Conservation (phyloP, 2,329 filamentous ascomycete species). For the Monosporascus sp. region DNA sequence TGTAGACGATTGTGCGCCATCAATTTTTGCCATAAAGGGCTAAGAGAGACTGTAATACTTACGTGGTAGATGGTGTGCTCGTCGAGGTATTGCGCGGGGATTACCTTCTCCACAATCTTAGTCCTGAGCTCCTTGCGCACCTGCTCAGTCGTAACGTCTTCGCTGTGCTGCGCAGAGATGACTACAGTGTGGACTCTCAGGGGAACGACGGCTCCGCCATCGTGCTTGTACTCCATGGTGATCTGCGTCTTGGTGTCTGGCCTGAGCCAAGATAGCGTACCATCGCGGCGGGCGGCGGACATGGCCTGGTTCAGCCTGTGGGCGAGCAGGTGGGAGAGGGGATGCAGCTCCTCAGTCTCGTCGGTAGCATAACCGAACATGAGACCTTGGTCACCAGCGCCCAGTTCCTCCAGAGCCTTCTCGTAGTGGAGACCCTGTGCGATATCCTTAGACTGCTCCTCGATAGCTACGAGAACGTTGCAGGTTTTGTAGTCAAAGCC, state of each 20-base stretch:
- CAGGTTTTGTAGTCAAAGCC: constrained; percentile 99
- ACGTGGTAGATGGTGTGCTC: constrained; percentile 94
- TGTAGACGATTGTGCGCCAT: background rate
- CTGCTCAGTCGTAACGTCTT: constrained; percentile 82
- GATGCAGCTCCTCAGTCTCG: constrained; percentile 95
- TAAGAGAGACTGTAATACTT: constrained; percentile 32
- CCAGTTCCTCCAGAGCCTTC: constrained; percentile 92
- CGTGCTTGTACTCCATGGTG: constrained; percentile 97
- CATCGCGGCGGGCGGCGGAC: constrained; percentile 82
- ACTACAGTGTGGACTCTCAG: constrained; percentile 94
- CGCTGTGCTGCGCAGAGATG: constrained; percentile 89
- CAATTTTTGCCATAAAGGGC: background rate
- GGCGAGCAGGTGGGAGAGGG: constrained; percentile 86
- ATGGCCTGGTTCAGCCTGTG: constrained; percentile 98
- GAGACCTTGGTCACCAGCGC: constrained; percentile 99
- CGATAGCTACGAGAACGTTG: constrained; percentile 97
- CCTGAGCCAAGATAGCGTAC: constrained; percentile 85
- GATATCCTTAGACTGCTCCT: constrained; percentile 98
- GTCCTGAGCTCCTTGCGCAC: constrained; percentile 92
- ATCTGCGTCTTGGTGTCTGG: constrained; percentile 99
- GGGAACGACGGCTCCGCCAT: constrained; percentile 88
- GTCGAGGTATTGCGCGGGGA: constrained; percentile 86
- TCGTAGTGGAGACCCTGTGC: constrained; percentile 99
- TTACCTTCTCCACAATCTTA: constrained; percentile 95
- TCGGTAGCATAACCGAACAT: constrained; percentile 99